These are phyloP conservation scores for Dovyalis caffra DNA, from an alignment of 345 rosid genomes.

Conservation along the genomic window DNA sequence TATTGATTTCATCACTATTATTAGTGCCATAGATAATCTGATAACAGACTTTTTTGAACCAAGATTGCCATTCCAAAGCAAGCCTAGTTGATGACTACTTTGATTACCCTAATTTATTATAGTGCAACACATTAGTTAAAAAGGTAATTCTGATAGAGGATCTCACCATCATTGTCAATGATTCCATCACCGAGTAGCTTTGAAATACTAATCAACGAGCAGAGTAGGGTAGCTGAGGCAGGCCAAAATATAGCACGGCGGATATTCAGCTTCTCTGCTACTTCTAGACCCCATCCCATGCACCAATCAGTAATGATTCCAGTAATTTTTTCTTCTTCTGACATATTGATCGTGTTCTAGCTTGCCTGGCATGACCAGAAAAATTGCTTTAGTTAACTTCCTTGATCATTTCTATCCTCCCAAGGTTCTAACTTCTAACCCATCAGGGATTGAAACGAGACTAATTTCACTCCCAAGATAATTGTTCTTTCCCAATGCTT, in stretches of 20 bases:
- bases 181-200: neutral
- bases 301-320: slow-evolving; percentile 1
- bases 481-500: neutral
- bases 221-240: neutral
- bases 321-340: neutral
- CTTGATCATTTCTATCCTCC: neutral
- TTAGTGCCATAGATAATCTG: no score
- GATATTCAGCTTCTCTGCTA: neutral
- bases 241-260: neutral
- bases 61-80: no score
- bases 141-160: neutral
- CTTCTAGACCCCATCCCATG: neutral
- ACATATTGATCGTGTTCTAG: neutral
- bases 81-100: neutral
- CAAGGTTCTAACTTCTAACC: neutral
- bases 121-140: neutral
- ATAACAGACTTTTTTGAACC: neutral
- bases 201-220: neutral
- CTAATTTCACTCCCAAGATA: neutral
- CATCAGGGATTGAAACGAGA: slow-evolving; percentile 13
- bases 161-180: neutral
- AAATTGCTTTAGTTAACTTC: neutral
- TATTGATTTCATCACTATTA: no score
- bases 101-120: neutral
- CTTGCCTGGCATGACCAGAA: slow-evolving; percentile 11